phyloP scores from a whole-genome alignment of 345 rosid genomes.

The Eucalyptus sp. region DNA sequence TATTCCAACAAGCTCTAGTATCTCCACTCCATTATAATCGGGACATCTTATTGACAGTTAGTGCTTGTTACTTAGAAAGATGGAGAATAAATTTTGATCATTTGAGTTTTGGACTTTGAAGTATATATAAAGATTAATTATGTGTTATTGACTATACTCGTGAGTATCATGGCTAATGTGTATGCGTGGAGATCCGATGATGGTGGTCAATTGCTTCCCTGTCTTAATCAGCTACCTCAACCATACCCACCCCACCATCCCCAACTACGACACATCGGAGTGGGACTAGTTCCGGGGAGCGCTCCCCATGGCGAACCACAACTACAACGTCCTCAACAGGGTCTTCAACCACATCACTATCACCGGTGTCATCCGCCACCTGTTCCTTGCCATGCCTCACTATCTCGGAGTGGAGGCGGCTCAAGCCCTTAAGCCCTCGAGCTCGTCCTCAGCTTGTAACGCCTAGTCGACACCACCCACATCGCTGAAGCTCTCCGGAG shows the following conservation, averaged over 20 bases:
- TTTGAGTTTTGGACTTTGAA: neutral
- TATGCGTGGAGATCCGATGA: neutral
- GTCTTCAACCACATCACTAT: neutral
- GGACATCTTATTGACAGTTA: neutral
- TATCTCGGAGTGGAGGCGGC: neutral
- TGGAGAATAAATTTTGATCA: neutral
- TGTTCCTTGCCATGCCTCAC: neutral
- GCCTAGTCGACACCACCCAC: neutral
- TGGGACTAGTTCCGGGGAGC: neutral
- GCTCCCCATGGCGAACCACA: neutral
- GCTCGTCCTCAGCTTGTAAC: neutral
- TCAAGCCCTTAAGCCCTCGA: neutral
- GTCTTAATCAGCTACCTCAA: neutral
- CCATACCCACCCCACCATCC: neutral
- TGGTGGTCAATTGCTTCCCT: neutral
- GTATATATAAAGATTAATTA: neutral
- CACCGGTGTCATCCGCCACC: neutral
- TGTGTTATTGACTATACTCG: neutral
- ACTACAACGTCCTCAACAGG: neutral
- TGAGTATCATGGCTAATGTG: neutral
- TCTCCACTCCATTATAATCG: neutral
- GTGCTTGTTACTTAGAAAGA: accelerated
- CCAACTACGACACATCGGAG: neutral
- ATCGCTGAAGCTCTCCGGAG: neutral
- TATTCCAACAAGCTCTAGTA: neutral